Evolutionary conservation across 345 rosid species (phyloP).

Genomic region (Dipteronia dyeriana): DNA sequence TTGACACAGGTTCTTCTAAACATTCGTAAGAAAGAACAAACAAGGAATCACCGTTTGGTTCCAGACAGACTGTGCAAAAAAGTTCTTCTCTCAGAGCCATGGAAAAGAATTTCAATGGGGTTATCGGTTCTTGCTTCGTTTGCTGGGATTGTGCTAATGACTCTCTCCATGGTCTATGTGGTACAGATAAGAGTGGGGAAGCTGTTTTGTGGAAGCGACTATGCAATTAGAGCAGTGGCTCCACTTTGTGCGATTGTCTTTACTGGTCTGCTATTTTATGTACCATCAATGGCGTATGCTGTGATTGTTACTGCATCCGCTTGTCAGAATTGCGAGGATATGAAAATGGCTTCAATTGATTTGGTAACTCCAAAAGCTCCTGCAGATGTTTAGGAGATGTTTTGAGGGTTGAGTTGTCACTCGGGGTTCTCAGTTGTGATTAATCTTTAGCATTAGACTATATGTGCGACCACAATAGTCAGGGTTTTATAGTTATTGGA

Average conservation of each 20-base stretch:
- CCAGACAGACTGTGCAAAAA: not conserved
- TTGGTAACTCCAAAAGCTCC: not conserved
- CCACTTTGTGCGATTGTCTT: slow-evolving; percentile 25
- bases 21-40: not conserved
- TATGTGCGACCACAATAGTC: no score
- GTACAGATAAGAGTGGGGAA: slow-evolving; percentile 36
- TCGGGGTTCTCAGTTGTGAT: no score
- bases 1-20: not conserved
- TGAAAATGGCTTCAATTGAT: no score
- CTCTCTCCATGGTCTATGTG: slow-evolving; percentile 31
- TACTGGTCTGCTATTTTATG: slow-evolving; percentile 19
- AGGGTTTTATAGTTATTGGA: no score
- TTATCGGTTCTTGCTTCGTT: slow-evolving; percentile 7
- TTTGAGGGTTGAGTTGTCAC: no score
- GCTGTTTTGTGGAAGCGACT: slow-evolving; percentile 22
- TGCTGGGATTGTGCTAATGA: not conserved
- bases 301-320: slow-evolving; percentile 1
- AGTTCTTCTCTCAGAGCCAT: slow-evolving; percentile 23
- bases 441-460: no score
- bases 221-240: slow-evolving; percentile 17
- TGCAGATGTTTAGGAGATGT: no score
- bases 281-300: slow-evolving; percentile 21
- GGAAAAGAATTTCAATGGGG: slow-evolving; percentile 6
- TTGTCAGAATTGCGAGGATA: no score
- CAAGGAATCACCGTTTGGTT: not conserved